phyloP scores from a whole-genome alignment of 495 filamentous ascomycete genomes.

The Daldinia childiae region DNA sequence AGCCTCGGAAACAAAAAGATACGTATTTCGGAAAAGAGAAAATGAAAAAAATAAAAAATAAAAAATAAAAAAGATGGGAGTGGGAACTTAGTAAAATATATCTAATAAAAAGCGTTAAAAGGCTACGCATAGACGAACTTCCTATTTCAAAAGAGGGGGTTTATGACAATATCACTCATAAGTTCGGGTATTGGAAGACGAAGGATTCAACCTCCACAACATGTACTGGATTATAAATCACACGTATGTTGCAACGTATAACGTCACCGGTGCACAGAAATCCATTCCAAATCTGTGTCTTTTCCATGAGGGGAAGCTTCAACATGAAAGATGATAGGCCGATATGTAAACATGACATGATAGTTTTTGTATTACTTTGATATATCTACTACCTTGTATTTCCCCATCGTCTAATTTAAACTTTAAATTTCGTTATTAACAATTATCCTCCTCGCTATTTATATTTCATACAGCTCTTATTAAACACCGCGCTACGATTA shows the following conservation, averaged over 20 bases:
- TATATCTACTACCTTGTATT: background rate
- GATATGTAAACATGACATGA: background rate
- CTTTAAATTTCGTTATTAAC: background rate
- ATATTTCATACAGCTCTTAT: background rate
- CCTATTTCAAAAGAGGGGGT: too few relatives aligned
- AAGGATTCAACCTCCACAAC: background rate
- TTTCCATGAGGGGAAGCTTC: conserved; percentile 18
- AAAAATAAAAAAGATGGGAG: too few relatives aligned
- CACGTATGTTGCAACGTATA: background rate
- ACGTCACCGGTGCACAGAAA: background rate
- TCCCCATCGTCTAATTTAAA: background rate
- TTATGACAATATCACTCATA: too few relatives aligned
- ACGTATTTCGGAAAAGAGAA: too few relatives aligned
- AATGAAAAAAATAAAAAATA: too few relatives aligned
- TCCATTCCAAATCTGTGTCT: background rate
- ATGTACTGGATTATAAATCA: background rate
- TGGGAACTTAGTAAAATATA: too few relatives aligned
- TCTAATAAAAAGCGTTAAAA: too few relatives aligned
- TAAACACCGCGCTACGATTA: background rate
- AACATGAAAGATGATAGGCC: conserved; percentile 1
- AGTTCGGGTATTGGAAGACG: background rate
- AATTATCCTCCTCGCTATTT: background rate
- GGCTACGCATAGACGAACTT: too few relatives aligned
- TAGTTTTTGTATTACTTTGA: background rate
- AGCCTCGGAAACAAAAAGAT: too few relatives aligned